Base-by-base conservation (phyloP, 495 filamentous ascomycete species). In the Wilcoxina mikolae region DNA sequence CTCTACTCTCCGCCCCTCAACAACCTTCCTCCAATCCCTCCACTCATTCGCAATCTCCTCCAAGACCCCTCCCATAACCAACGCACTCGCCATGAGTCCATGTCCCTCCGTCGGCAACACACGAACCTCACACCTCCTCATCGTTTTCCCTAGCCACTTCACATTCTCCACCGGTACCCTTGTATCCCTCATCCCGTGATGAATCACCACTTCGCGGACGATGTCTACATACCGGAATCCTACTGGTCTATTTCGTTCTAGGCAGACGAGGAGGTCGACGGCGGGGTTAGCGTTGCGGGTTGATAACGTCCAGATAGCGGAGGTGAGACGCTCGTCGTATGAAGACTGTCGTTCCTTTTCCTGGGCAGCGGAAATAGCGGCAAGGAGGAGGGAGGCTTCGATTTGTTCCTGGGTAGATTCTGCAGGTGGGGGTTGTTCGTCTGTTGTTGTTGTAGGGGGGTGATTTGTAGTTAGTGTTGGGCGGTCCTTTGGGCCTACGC, bases 191-290 rank as follows among this genome's bases (percentile, higher is more conserved):
- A 79, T 87, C 11, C 91, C 91, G 61, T 99, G 91, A 60, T 94
- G 90, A 55, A 99, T 94, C 23, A 94, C 83, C 0, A 95, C 85
- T 0, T 83, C 77, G 7, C 87, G 78, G 0, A 80, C 91, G 58
- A 96, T 95, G 64, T 99, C 91, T 17, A 94, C 88, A 61, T 99
- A 99, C 26, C 89, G 79, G 69, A 99, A 99, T 0, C 91, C 91
- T 60, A 99, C 95, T 0, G 85, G 80, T 59, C 93, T 84, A 9
- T 84, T 78, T 18, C 93, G 81, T 68, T 99, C 91, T 12, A 99
- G 71, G 65, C 91, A 99, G 10, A 94, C 84, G 1, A 99, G 71
- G 9, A 99, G 69, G 68, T 99, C 91, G 11, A 94, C 83, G 1
- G 90, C 88, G 0, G 91, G 93, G 66, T 99, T 96, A 17, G 90